Conservation (phyloP, 106 monocot genomes). For the Allium fistulosum region DNA sequence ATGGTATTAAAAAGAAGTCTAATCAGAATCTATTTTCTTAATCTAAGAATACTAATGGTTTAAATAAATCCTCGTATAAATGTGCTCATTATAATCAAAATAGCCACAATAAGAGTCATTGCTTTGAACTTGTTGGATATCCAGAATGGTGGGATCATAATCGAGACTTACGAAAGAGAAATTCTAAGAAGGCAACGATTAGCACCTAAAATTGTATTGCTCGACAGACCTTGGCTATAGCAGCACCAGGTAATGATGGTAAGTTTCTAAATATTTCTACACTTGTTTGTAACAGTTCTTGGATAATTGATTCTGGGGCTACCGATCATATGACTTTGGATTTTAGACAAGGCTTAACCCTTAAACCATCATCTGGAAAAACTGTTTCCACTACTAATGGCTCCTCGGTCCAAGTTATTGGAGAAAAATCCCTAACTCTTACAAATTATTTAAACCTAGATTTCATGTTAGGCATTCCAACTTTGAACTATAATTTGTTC, state of each 20-base stretch:
- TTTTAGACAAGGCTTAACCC: constrained; percentile 2
- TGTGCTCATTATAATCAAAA: too few relatives aligned
- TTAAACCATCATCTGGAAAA: constrained; percentile 1
- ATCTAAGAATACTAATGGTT: too few relatives aligned
- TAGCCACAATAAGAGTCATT: too few relatives aligned
- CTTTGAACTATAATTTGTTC: too few relatives aligned
- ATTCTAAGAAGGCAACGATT: neutral
- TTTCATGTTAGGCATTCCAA: too few relatives aligned
- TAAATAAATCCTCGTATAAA: too few relatives aligned
- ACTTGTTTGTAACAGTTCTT: neutral
- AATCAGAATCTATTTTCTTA: too few relatives aligned
- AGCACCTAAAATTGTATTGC: neutral
- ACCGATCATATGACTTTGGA: neutral
- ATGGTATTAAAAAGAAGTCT: too few relatives aligned
- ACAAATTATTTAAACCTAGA: too few relatives aligned
- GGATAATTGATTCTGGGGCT: neutral
- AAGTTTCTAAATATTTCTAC: constrained; percentile 1
- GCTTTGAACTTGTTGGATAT: too few relatives aligned
- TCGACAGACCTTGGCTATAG: neutral
- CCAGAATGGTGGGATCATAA: neutral
- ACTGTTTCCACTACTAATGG: neutral
- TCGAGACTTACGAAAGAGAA: neutral
- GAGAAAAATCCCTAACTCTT: too few relatives aligned
- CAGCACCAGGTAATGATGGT: neutral
- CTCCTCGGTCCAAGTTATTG: too few relatives aligned